Evolutionary conservation across 2,329 filamentous ascomycete species (phyloP), one percentile per base, ranked within the genome.

Genomic region (Samsoniella hepiali): DNA sequence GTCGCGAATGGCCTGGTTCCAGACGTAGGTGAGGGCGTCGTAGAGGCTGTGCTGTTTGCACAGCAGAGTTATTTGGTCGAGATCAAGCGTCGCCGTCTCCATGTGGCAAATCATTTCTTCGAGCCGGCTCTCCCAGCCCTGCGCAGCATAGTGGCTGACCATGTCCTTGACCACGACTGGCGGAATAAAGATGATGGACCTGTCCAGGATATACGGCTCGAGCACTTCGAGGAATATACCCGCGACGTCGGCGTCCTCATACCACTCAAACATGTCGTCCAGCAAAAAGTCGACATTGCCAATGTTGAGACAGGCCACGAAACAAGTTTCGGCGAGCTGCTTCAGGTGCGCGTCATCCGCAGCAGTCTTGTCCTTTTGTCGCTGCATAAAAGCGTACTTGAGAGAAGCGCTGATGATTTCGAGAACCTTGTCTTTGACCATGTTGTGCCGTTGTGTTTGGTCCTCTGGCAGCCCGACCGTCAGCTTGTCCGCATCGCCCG

Each of bases 81-180:
- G 88, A 73, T 99, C 96, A 72, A 99, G 88, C 0, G 93, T 97
- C 15, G 86, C 81, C 1, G 94, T 96, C 70, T 97, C 90, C 77
- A 99, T 89, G 67, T 94, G 89, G 73, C 94, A 98, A 38, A 99
- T 90, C 74, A 98, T 90, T 75, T 98, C 94, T 76, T 99, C 96
- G 8, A 99, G 81, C 11, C 89, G 87, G 65, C 84, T 85, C 68
- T 93, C 89, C 70, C 90, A 86, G 54, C 91, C 91, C 65, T 87
- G 89, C 45, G 82, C 82, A 22, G 93, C 89, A 73, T 91, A 98
- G 73, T 96, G 87, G 10, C 84, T 84, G 40, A 98, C 91, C 72
- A 98, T 82, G 58, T 91, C 86, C 74, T 98, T 97, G 67, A 98
- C 86, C 7, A 95, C 88, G 4, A 85, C 84, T 0, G 95, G 93